Conservation (phyloP, 2,329 filamentous ascomycete genomes). For the Beauveria pseudobassiana region DNA sequence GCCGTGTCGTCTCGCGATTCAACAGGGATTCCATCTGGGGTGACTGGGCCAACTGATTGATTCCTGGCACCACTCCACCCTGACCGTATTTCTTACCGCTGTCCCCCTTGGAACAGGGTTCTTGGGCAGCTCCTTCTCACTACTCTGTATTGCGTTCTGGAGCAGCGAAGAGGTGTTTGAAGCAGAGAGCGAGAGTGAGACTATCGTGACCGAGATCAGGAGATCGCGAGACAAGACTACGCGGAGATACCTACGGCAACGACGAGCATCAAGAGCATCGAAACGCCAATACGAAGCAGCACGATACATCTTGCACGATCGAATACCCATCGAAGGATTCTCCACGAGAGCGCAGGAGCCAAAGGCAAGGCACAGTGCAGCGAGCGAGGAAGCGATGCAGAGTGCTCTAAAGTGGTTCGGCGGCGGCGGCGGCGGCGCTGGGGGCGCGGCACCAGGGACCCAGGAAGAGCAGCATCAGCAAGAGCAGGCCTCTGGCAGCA, state of each 20-base stretch:
- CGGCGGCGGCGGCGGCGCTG: not conserved
- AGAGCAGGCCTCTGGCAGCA: not conserved
- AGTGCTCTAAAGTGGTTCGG: constrained; percentile 1
- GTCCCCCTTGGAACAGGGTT: not conserved
- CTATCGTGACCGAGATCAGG: not conserved
- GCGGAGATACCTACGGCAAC: not conserved
- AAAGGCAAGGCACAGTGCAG: not conserved
- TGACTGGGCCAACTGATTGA: constrained; percentile 2
- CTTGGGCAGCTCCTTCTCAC: not conserved
- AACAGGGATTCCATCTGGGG: constrained; percentile 2
- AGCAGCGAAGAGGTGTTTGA: not conserved
- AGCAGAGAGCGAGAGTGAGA: not conserved
- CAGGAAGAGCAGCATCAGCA: not conserved
- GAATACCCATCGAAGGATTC: not conserved
- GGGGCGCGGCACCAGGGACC: not conserved
- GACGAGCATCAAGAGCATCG: not conserved
- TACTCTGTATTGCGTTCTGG: not conserved
- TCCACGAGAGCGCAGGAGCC: constrained; percentile 1
- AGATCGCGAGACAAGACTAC: not conserved
- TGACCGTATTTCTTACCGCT: constrained; percentile 7
- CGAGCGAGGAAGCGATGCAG: constrained; percentile 1
- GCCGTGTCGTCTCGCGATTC: constrained; percentile 1
- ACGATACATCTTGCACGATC: not conserved
- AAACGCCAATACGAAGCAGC: not conserved
- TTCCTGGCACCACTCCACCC: constrained; percentile 4